Conservation (phyloP, 441 rosid genomes). For the Pelargonium myrrhifolium region DNA sequence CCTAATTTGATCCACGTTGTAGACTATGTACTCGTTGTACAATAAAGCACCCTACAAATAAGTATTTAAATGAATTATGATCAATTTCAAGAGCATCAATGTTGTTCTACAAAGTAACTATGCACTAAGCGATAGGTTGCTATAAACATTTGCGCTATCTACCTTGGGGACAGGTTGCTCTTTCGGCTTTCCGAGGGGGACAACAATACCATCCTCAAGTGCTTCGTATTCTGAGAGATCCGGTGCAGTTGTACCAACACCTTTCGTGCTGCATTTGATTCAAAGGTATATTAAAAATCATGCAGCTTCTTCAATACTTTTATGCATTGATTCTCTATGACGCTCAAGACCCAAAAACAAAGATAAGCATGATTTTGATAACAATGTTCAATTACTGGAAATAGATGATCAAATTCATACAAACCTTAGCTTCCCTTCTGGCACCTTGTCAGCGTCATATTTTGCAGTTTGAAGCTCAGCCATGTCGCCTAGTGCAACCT, state of each 20-base stretch:
- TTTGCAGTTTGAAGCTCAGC: conserved; percentile 53
- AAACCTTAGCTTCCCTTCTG: conserved; percentile 75
- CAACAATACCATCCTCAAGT: conserved; percentile 55
- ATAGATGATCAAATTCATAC: conserved; percentile 7
- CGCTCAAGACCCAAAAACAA: too few species aligned
- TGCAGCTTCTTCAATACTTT: background rate
- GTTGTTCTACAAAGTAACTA: background rate
- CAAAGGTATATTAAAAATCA: background rate
- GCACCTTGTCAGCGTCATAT: conserved; percentile 62
- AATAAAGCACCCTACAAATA: conserved; percentile 48
- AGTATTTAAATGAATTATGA: conserved; percentile 7
- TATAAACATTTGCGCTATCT: too few species aligned
- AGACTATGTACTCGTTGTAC: conserved; percentile 79
- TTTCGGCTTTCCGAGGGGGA: conserved; percentile 73
- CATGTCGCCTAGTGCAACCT: conserved; percentile 97
- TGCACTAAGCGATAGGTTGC: too few species aligned
- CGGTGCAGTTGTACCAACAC: conserved; percentile 70
- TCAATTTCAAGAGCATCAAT: conserved; percentile 2
- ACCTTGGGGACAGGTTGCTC: conserved; percentile 25
- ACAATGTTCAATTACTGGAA: background rate
- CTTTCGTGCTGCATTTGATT: conserved; percentile 59
- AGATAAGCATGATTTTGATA: conserved; percentile 2
- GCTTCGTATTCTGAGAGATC: conserved; percentile 47
- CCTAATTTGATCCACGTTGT: conserved; percentile 75
- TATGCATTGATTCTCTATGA: conserved; percentile 2